phyloP scores from a whole-genome alignment of 2,329 filamentous ascomycete genomes.

The Camillea tinctor region DNA sequence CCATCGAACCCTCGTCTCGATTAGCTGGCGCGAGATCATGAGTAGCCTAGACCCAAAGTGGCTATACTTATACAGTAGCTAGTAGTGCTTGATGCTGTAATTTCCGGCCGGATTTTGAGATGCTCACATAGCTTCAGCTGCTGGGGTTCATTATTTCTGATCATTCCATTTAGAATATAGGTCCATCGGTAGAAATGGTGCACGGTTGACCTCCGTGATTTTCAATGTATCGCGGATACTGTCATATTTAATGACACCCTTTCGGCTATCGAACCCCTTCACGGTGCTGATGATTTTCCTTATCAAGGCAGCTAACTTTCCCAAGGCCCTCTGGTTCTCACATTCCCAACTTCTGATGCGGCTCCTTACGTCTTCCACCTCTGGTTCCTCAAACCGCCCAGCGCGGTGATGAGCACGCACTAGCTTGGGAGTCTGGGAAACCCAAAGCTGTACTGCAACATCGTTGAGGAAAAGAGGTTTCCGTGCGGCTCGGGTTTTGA shows the following conservation, averaged over 20 bases:
- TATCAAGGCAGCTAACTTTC: constrained; percentile 33
- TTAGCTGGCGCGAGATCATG: no score
- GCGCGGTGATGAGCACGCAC: constrained; percentile 42
- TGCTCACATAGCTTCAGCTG: neutral
- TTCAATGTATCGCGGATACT: neutral
- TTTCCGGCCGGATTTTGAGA: no score
- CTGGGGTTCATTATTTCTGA: neutral
- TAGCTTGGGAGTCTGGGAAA: constrained; percentile 46
- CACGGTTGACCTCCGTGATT: neutral
- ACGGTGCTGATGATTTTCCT: constrained; percentile 28
- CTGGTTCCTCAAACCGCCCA: constrained; percentile 34
- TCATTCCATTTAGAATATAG: neutral
- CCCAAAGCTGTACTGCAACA: constrained; percentile 43
- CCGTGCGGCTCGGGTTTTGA: constrained; percentile 42
- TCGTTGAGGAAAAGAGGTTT: constrained; percentile 35
- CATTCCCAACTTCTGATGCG: constrained; percentile 37
- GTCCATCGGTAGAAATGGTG: neutral
- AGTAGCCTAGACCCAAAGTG: no score
- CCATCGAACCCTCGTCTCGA: no score
- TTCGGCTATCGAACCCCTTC: constrained; percentile 17
- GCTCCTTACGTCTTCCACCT: constrained; percentile 36
- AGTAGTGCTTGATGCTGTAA: no score
- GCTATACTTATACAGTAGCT: no score
- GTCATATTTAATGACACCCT: neutral
- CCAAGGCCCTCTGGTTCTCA: constrained; percentile 31